Evolutionary conservation across 441 rosid species (phyloP), one percentile per base, ranked within the genome.

Genomic region (Geranium incanum): DNA sequence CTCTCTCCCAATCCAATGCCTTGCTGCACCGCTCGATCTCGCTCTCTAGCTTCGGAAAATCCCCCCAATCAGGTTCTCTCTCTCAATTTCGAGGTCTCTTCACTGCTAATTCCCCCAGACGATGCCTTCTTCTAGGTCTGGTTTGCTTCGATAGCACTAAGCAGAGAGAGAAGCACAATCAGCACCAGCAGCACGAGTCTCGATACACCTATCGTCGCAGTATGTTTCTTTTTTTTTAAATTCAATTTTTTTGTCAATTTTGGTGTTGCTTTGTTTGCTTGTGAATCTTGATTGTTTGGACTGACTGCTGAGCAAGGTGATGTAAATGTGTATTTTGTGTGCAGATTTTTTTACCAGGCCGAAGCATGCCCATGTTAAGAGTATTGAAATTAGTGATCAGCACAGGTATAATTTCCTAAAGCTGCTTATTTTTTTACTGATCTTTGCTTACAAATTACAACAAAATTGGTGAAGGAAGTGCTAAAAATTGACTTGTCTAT

Each of bases 301-400:
- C 19, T 72, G 41, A 60, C 48, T 70, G 11, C 57, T 48, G 19
- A 55, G 62, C 6, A 55, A 55, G 62, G 16, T 55, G 19, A 19
- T 55, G 8, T 55, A 5, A 55, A 55, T 63, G 38, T 63, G 67
- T 66, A 12, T 36, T 6, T 69, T 28, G 64, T 63, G 0, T 82
- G 74, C 82, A 95, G 97, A 76, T 72, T 90, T 92, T 73, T 84
- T 92, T 77, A 90, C 95, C 7, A 84, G 93, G 76, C 87, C 98
- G 1, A 95, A 95, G 80, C 93, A 82, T 74, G 76, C 92, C 79
- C 93, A 82, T 74, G 76, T 81, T 50, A 80, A 89, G 88, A 86
- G 80, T 74, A 89, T 92, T 69, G 92, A 85, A 81, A 71, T 85
- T 39, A 87, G 68, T 84, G 99, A 95, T 79, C 87, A 86, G 70